Evolutionary conservation across 169 alveolate genomes (phyloP).

Genomic region (Cystoisospora suis): DNA sequence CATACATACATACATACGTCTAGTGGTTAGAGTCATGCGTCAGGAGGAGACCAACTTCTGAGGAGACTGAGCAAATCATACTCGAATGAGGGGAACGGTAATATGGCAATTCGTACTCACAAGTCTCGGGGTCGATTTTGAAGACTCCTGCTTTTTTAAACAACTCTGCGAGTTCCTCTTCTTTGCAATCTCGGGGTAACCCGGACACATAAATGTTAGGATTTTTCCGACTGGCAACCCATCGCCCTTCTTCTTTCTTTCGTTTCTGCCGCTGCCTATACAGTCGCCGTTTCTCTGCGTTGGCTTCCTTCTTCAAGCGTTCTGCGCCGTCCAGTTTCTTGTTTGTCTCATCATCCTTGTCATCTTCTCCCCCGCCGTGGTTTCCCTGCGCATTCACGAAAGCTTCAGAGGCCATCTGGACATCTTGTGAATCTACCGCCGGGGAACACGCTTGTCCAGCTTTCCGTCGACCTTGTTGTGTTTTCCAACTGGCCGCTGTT

Average conservation of each 20-base stretch:
- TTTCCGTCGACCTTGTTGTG: neutral
- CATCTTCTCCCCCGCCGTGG: neutral
- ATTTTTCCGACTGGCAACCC: conserved; percentile 69
- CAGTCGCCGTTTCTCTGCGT: conserved; percentile 30
- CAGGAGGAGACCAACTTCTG: too few relatives aligned
- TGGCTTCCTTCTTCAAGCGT: neutral
- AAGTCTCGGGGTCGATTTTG: conserved; percentile 83
- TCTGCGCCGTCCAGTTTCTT: neutral
- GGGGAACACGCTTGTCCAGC: neutral
- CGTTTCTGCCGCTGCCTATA: conserved; percentile 36
- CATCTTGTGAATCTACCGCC: neutral
- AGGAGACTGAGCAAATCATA: too few relatives aligned
- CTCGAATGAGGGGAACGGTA: too few relatives aligned
- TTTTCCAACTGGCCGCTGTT: neutral
- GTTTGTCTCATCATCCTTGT: neutral
- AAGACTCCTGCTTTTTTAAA: conserved; percentile 85
- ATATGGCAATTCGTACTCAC: too few relatives aligned
- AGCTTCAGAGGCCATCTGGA: neutral
- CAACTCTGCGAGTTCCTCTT: conserved; percentile 75
- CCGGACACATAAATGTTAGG: conserved; percentile 80
- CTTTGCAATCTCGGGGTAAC: conserved; percentile 77
- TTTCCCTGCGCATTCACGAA: neutral
- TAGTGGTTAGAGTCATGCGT: too few relatives aligned
- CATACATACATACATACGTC: too few relatives aligned
- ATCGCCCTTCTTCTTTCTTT: conserved; percentile 66